Evolutionary conservation across 2,329 filamentous ascomycete species (phyloP).

Genomic region (Pseudogymnoascus sp.): DNA sequence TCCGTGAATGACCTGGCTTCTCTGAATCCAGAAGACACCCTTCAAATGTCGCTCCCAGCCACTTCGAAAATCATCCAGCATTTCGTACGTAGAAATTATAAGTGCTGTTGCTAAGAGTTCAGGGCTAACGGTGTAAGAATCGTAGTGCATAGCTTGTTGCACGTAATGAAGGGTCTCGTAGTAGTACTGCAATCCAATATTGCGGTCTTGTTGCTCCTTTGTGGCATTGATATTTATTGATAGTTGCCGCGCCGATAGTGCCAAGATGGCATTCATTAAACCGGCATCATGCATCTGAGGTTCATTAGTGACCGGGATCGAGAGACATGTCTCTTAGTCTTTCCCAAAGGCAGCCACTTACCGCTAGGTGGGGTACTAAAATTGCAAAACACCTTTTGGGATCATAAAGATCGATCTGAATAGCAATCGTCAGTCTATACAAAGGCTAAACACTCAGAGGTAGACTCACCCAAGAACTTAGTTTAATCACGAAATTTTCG

Average conservation of each 20-base stretch:
- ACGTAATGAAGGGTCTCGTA: slow-evolving; percentile 56
- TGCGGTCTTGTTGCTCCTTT: slow-evolving; percentile 25
- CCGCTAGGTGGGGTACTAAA: slow-evolving; percentile 28
- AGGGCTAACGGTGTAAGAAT: slow-evolving; percentile 47
- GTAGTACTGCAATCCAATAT: slow-evolving; percentile 45
- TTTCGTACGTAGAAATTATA: slow-evolving; percentile 56
- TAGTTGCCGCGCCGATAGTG: slow-evolving; percentile 45
- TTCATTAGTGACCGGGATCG: slow-evolving; percentile 9
- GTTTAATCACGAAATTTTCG: slow-evolving; percentile 19
- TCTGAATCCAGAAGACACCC: slow-evolving; percentile 58
- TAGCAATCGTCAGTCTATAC: background rate
- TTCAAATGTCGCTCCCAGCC: slow-evolving; percentile 56
- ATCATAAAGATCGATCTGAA: slow-evolving; percentile 28
- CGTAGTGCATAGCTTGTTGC: slow-evolving; percentile 49
- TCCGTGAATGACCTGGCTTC: slow-evolving; percentile 53
- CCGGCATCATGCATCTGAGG: slow-evolving; percentile 44
- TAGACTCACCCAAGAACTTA: slow-evolving; percentile 20
- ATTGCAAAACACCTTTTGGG: slow-evolving; percentile 28
- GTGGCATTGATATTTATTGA: slow-evolving; percentile 30
- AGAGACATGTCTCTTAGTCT: background rate
- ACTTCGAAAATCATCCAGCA: slow-evolving; percentile 49
- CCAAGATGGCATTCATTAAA: slow-evolving; percentile 49
- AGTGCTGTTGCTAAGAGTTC: slow-evolving; percentile 53
- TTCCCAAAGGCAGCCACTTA: slow-evolving; percentile 1
- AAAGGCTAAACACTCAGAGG: background rate